A percentile compares a stretch with the other conserved stretches of the same genome.
Conservation (phyloP, 2,329 filamentous ascomycete species). For the Thelonectria discophora region DNA sequence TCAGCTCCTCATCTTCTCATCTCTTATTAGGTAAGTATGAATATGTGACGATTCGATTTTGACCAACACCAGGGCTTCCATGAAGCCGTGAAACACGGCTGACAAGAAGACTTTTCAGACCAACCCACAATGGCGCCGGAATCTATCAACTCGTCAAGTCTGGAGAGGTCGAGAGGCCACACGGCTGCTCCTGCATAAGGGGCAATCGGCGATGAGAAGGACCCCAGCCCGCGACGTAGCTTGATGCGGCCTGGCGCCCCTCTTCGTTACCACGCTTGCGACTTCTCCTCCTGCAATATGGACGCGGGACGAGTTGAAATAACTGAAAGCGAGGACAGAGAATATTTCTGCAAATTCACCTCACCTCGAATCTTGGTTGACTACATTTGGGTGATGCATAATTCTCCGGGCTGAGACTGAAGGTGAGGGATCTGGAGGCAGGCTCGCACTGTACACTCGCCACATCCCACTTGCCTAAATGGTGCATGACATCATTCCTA, state of each 20-base stretch:
- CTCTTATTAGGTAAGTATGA: no score
- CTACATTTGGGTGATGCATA: background rate
- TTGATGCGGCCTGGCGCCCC: constrained; percentile 13
- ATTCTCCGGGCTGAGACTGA: background rate
- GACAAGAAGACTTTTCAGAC: no score
- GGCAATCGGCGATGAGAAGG: constrained; percentile 36
- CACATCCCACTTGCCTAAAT: constrained; percentile 18
- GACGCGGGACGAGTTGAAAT: constrained; percentile 3
- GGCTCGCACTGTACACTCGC: constrained; percentile 30
- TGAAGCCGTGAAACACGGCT: no score
- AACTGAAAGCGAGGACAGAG: background rate
- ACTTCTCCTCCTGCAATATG: constrained; percentile 4
- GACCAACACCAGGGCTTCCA: no score
- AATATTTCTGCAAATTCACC: background rate
- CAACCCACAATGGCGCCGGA: no score
- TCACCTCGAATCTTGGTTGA: background rate
- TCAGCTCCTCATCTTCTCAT: no score
- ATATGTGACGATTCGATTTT: no score
- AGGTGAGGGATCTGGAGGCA: no score
- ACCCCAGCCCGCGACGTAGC: constrained; percentile 5
- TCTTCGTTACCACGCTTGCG: background rate
- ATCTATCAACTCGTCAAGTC: background rate
- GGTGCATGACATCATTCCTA: constrained; percentile 37
- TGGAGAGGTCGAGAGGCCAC: no score
- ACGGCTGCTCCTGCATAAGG: constrained; percentile 32